phyloP scores from a whole-genome alignment of 352 stramenopile genomes.

The Globisporangium lucens region DNA sequence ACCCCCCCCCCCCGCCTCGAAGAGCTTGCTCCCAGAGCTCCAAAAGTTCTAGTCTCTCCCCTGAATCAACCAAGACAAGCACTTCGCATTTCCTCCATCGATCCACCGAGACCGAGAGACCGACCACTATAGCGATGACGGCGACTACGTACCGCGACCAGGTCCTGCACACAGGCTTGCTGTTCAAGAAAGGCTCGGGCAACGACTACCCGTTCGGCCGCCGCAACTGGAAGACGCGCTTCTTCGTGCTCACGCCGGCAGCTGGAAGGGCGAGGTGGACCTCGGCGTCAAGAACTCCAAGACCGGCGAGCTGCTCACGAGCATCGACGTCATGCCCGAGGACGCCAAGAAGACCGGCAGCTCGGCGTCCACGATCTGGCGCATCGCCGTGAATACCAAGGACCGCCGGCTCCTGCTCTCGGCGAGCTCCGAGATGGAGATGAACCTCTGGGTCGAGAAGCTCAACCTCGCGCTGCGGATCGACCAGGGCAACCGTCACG shows the following conservation, averaged over 20 bases:
- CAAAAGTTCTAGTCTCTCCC: too few relatives aligned
- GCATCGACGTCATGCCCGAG: constrained; percentile 41
- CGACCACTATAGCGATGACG: not conserved
- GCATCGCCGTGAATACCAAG: constrained; percentile 36
- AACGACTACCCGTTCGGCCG: constrained; percentile 34
- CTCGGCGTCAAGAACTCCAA: constrained; percentile 18
- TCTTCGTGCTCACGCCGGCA: constrained; percentile 40
- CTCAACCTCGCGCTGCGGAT: constrained; percentile 30
- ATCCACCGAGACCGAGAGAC: not conserved
- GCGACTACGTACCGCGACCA: not conserved
- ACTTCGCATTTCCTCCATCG: not conserved
- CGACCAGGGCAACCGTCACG: not conserved
- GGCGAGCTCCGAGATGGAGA: constrained; percentile 36
- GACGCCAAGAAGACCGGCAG: constrained; percentile 44
- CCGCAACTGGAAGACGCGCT: constrained; percentile 53
- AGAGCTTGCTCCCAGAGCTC: too few relatives aligned
- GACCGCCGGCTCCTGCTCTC: constrained; percentile 35
- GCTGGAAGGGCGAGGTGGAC: constrained; percentile 33
- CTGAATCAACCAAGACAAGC: too few relatives aligned
- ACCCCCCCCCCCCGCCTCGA: too few relatives aligned
- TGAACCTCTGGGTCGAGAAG: constrained; percentile 47
- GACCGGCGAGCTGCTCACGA: constrained; percentile 2
- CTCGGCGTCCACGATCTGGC: constrained; percentile 48
- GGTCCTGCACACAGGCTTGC: constrained; percentile 31
- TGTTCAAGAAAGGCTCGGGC: constrained; percentile 53